These are phyloP conservation scores for Gonapodya prolifera DNA, from an alignment of 192 early-diverging fungal species.

Conservation along the genomic window DNA sequence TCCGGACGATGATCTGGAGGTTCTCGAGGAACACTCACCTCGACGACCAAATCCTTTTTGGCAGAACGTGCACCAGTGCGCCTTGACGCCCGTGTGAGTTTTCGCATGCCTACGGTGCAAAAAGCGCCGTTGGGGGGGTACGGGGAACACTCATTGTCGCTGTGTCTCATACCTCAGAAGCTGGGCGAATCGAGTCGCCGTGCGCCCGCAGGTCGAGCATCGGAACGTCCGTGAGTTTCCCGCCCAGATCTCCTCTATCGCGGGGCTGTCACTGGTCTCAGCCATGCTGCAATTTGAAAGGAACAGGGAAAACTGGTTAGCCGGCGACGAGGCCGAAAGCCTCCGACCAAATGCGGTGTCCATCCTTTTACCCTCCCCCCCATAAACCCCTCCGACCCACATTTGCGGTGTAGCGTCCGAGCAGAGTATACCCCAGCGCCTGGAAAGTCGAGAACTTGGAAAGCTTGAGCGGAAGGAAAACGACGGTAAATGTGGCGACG, in stretches of 20 bases:
- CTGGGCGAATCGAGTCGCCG: not conserved
- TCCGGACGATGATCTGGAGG: not conserved
- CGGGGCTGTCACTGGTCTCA: not conserved
- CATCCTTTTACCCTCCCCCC: no score
- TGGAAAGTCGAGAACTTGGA: no score
- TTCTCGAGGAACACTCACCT: not conserved
- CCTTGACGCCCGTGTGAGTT: not conserved
- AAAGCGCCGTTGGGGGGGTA: not conserved
- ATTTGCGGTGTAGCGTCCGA: no score
- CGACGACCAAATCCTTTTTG: not conserved
- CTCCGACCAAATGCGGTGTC: no score
- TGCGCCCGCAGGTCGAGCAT: not conserved
- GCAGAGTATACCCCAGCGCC: no score
- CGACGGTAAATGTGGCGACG: no score
- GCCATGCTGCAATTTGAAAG: not conserved
- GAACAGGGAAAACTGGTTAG: no score
- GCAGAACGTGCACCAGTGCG: not conserved
- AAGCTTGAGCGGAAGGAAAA: no score
- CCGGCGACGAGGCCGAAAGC: no score
- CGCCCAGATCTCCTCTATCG: not conserved
- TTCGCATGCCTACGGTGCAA: not conserved
- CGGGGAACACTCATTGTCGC: not conserved
- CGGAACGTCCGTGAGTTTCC: not conserved
- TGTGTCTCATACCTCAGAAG: not conserved
- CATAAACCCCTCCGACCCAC: no score